Percentiles rank a stretch among this genome's conserved stretches.
Conservation (phyloP, 192 early-diverging fungal species). For the Podila verticillata region DNA sequence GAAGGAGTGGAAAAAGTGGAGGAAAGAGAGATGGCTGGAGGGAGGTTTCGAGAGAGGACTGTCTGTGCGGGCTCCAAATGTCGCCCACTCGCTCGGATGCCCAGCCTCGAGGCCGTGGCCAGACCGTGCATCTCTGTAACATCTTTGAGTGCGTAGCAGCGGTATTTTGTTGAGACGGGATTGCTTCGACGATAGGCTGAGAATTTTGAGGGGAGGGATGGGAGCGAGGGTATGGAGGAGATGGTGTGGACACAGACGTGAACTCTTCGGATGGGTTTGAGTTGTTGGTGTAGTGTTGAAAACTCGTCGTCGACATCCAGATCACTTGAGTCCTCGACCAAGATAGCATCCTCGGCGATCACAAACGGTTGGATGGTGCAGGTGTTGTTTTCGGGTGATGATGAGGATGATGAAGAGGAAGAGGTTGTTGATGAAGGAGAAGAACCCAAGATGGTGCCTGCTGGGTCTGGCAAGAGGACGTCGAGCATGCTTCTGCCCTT, state of each 20-base stretch:
- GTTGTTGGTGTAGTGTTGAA: neutral
- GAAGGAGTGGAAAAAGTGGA: neutral
- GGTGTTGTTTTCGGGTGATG: neutral
- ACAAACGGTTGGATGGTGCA: conserved; percentile 1
- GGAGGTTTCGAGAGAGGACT: neutral
- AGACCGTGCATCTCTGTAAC: conserved; percentile 1
- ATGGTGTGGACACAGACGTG: neutral
- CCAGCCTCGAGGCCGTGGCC: neutral
- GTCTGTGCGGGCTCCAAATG: conserved; percentile 1
- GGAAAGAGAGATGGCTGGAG: neutral
- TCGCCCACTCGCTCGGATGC: neutral
- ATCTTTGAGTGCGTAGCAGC: neutral
- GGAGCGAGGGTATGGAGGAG: neutral
- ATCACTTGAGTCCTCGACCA: neutral
- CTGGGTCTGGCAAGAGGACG: neutral
- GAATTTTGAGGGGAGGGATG: conserved; percentile 3
- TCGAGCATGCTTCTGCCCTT: neutral
- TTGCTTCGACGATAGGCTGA: conserved; percentile 2
- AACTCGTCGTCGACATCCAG: neutral
- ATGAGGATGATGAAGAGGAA: neutral
- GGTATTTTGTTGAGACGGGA: neutral
- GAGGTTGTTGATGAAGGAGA: neutral
- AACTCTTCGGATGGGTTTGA: neutral
- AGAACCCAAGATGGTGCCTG: neutral
- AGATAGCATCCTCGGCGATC: neutral